phyloP scores from a whole-genome alignment of 306 rosid species.

The Fragaria ananassa region DNA sequence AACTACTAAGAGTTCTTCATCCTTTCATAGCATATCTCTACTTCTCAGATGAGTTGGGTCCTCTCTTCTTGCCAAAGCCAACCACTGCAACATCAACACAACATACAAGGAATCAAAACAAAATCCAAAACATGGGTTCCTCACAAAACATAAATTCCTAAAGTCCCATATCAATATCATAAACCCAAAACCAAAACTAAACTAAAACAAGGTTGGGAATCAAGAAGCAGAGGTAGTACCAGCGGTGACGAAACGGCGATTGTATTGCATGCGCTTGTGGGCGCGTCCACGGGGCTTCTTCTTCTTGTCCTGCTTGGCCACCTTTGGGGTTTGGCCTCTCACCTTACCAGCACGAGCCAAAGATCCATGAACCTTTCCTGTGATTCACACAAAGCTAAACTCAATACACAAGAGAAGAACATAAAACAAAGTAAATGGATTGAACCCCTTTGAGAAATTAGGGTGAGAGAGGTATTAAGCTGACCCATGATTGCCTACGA shows the following conservation, averaged over 20 bases:
- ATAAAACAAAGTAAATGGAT: background rate
- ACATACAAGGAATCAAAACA: background rate
- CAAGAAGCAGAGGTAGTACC: conserved; percentile 22
- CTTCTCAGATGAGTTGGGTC: conserved; percentile 40
- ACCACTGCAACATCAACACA: conserved; percentile 25
- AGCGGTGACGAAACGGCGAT: conserved; percentile 55
- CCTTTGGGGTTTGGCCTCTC: conserved; percentile 55
- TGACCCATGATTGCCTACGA: conserved; percentile 8
- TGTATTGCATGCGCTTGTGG: conserved; percentile 56
- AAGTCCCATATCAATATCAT: no score
- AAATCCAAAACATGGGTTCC: background rate
- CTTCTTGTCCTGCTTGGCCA: conserved; percentile 57
- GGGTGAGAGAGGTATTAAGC: background rate
- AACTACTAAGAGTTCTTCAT: background rate
- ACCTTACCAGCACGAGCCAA: conserved; percentile 60
- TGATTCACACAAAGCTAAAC: background rate
- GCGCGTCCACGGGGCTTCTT: conserved; percentile 58
- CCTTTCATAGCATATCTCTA: background rate
- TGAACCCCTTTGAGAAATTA: background rate
- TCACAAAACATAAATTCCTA: background rate
- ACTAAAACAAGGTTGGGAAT: background rate
- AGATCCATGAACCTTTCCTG: conserved; percentile 55
- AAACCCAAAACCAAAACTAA: background rate
- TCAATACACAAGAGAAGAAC: background rate
- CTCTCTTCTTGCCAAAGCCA: conserved; percentile 40